Conservation (phyloP, 2,329 filamentous ascomycete species). For the Phyllosticta citribraziliensis region DNA sequence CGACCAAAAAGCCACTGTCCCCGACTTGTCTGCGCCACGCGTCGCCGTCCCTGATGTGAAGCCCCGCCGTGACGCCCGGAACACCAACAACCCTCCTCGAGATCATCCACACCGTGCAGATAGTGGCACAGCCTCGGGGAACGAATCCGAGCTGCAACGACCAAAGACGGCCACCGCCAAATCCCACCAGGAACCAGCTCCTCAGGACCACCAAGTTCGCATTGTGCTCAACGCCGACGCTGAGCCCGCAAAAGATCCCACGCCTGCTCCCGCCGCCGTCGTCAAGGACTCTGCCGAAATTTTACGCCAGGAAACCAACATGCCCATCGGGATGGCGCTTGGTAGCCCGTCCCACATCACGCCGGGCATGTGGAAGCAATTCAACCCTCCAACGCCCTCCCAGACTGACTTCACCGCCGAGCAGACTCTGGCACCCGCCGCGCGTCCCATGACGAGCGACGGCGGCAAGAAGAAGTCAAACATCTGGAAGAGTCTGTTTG, state of each 20-base stretch:
- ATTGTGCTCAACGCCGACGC: slow-evolving; percentile 15
- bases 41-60: neutral
- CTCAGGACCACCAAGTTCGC: slow-evolving; percentile 27
- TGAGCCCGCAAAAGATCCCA: slow-evolving; percentile 18
- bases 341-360: slow-evolving; percentile 26
- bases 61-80: neutral
- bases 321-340: slow-evolving; percentile 30
- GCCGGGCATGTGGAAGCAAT: slow-evolving; percentile 17
- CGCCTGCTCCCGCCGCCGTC: slow-evolving; percentile 19
- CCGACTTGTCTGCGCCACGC: neutral
- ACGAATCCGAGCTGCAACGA: slow-evolving; percentile 23
- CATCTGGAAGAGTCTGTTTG: slow-evolving; percentile 30
- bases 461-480: slow-evolving; percentile 23
- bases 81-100: neutral
- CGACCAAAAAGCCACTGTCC: neutral
- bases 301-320: slow-evolving; percentile 14
- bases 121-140: slow-evolving; percentile 24
- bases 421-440: neutral
- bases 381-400: slow-evolving; percentile 12
- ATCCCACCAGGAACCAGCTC: slow-evolving; percentile 23
- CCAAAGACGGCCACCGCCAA: slow-evolving; percentile 27
- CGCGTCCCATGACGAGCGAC: slow-evolving; percentile 9
- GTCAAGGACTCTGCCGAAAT: slow-evolving; percentile 23
- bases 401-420: neutral
- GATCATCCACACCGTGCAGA: slow-evolving; percentile 4